phyloP scores from a whole-genome alignment of 208 protist genomes.

The Zelonia costaricensis region DNA sequence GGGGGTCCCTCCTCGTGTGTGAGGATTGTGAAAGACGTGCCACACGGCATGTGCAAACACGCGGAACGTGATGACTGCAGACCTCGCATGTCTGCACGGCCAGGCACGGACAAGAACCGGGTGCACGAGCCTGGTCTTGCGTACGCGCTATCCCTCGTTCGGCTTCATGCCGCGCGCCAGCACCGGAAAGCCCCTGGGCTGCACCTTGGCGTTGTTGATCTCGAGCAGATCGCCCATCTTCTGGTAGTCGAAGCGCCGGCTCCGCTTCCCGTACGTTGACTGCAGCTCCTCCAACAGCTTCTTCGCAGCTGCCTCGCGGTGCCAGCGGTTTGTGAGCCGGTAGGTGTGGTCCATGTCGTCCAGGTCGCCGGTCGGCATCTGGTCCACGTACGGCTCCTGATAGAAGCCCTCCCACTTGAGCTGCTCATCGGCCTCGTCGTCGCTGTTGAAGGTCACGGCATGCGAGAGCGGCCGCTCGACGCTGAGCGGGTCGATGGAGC shows the following conservation, averaged over 20 bases:
- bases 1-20: too few species aligned
- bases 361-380: conserved; percentile 79
- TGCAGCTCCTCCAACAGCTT: conserved; percentile 87
- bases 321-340: conserved; percentile 86
- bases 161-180: conserved; percentile 71
- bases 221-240: conserved; percentile 92
- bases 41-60: too few species aligned
- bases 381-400: conserved; percentile 80
- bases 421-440: conserved; percentile 85
- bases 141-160: conserved; percentile 13
- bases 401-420: conserved; percentile 92
- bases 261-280: conserved; percentile 77
- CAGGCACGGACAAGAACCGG: background rate
- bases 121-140: background rate
- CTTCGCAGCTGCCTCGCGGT: conserved; percentile 88
- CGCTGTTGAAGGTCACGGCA: conserved; percentile 85
- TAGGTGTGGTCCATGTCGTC: conserved; percentile 84
- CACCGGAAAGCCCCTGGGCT: conserved; percentile 88
- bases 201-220: conserved; percentile 91
- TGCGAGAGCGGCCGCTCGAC: conserved; percentile 86
- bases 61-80: too few species aligned
- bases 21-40: too few species aligned
- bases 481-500: conserved; percentile 63
- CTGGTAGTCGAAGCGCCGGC: conserved; percentile 83
- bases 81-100: too few species aligned